Conservation (phyloP, 2,329 filamentous ascomycete genomes). For the Clarireedia homoeocarpa region DNA sequence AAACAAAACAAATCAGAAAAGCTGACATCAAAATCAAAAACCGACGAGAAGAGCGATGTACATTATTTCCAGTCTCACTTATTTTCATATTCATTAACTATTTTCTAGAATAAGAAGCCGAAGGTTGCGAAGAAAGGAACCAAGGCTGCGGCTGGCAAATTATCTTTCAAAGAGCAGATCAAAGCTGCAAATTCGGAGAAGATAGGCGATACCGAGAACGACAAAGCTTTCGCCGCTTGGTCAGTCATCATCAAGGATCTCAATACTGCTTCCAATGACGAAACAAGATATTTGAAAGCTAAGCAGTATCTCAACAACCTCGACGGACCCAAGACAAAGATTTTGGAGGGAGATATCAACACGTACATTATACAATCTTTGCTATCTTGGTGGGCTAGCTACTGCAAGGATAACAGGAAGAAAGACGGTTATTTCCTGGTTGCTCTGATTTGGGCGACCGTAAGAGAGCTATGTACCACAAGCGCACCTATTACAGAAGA, state of each 20-base stretch:
- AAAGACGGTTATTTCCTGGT: slow-evolving; percentile 33
- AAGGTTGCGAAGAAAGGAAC: slow-evolving; percentile 22
- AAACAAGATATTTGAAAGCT: slow-evolving; percentile 25
- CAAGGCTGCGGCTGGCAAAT: slow-evolving; percentile 34
- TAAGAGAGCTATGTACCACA: slow-evolving; percentile 32
- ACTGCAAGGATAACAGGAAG: slow-evolving; percentile 30
- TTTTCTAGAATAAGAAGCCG: slow-evolving; percentile 9
- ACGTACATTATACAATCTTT: slow-evolving; percentile 42
- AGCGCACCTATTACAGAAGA: slow-evolving; percentile 35
- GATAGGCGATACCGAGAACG: slow-evolving; percentile 24
- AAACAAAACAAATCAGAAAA: slow-evolving; percentile 16
- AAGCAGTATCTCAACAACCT: slow-evolving; percentile 26
- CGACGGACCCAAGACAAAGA: slow-evolving; percentile 22
- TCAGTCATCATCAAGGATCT: slow-evolving; percentile 25
- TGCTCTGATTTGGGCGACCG: slow-evolving; percentile 39
- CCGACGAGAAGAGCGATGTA: slow-evolving; percentile 16
- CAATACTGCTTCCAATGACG: slow-evolving; percentile 21
- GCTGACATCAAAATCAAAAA: slow-evolving; percentile 17
- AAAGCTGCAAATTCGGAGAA: slow-evolving; percentile 27
- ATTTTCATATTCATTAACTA: not conserved
- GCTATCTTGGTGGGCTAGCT: slow-evolving; percentile 39
- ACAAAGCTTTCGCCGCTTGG: slow-evolving; percentile 29
- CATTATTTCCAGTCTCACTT: not conserved
- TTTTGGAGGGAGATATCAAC: slow-evolving; percentile 29
- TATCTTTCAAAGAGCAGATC: slow-evolving; percentile 30